Base-by-base conservation (phyloP, 2,329 filamentous ascomycete genomes). In the Aspergillus sp. region DNA sequence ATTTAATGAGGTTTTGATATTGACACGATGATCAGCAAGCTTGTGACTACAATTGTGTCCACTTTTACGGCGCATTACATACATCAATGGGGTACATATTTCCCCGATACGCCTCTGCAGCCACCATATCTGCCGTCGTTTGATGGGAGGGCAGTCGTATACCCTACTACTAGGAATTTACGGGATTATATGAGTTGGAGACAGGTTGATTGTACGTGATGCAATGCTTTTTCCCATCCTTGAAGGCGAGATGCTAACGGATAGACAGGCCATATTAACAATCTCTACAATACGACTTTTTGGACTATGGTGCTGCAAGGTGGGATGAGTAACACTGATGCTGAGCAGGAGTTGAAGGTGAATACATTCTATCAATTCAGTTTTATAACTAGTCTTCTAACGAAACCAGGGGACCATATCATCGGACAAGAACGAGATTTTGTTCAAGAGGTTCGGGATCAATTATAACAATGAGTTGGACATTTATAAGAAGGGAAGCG, bases 381-480 rank as follows among this genome's bases (percentile, higher is more conserved):
- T 40, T 13, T 27, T 31, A 13, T 11, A 33, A 8, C 6, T 7
- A 12, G n/a, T 37, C 10, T 7, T 50, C 64, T 45, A 65, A 53
- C 28, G 30, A 32, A 36, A 38, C 8, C 38, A 90, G 86, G 90
- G 91, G 3, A 94, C 90, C 0, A 68, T 94, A 1, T 81, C 90
- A 3, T 76, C 82, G 3, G 90, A 97, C 59, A 98, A 98, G 71
- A 93, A 98, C 61, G 93, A 98, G 71, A 94, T 98, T 13, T 71
- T 98, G 10, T 98, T 93, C 66, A 86, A 83, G 2, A 78, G 78
- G 27, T 97, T 95, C 65, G 81, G 83, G 3, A 90, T 97, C 62
- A 98, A 98, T 69, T 98, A 98, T 70, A 98, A 98, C 67, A 93
- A 95, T 54, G 93, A 98, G 66, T 82, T 82, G 0, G 89, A 94